Conservation (phyloP, 2,329 filamentous ascomycete species). For the Fusarium penzigii region DNA sequence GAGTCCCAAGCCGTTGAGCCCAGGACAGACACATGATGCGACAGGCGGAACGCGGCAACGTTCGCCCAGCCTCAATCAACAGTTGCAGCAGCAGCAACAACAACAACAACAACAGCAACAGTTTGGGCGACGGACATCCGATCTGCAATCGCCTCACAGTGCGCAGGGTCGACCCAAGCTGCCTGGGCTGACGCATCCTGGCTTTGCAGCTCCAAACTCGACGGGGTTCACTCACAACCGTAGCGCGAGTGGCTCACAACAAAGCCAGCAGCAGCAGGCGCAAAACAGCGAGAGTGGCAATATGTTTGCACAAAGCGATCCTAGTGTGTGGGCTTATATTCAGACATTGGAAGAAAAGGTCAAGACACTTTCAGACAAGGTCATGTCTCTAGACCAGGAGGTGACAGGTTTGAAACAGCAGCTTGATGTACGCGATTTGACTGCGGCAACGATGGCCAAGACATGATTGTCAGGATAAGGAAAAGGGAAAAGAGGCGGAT, state of each 20-base stretch:
- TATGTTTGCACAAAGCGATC: conserved; percentile 61
- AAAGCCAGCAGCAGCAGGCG: conserved; percentile 17
- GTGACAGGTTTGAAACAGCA: conserved; percentile 37
- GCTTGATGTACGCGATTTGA: conserved; percentile 33
- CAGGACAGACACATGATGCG: conserved; percentile 58
- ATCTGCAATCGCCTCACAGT: conserved; percentile 55
- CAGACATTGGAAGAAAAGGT: conserved; percentile 65
- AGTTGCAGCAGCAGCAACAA: conserved; percentile 58
- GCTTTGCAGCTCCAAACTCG: conserved; percentile 34
- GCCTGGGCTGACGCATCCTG: conserved; percentile 39
- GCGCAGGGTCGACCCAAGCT: conserved; percentile 42
- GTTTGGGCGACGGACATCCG: conserved; percentile 54
- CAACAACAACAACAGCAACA: conserved; percentile 32
- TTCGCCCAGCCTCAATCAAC: conserved; percentile 66
- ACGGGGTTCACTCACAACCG: conserved; percentile 34
- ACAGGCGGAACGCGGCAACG: conserved; percentile 55
- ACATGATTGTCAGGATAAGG: conserved; percentile 2
- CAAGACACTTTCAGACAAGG: conserved; percentile 38
- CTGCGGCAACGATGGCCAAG: conserved; percentile 21
- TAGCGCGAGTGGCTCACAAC: conserved; percentile 53
- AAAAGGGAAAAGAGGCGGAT: conserved; percentile 3
- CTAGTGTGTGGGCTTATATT: conserved; percentile 72
- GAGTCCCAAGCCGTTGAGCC: conserved; percentile 81
- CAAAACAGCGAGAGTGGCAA: conserved; percentile 64
- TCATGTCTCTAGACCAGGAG: conserved; percentile 36